Evolutionary conservation across 2,329 filamentous ascomycete species (phyloP).

Genomic region (Ceratocystis destructans): DNA sequence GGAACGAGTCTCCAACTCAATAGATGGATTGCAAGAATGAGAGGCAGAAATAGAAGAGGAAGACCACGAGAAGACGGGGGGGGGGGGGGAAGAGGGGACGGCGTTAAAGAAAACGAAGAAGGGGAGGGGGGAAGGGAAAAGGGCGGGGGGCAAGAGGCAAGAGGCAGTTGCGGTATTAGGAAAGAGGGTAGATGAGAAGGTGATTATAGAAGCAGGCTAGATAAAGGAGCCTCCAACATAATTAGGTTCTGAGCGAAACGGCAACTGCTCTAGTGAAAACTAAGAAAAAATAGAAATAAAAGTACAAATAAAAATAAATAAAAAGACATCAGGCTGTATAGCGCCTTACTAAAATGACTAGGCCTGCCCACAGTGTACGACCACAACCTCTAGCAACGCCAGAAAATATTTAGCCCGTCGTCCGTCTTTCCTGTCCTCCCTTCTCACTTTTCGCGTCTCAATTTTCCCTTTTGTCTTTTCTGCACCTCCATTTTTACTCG

Average conservation of each 20-base stretch:
- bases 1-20: neutral
- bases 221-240: too few species aligned
- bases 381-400: neutral
- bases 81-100: neutral
- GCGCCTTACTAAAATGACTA: too few species aligned
- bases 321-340: neutral
- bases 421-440: too few species aligned
- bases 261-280: neutral
- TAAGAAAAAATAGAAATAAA: conserved; percentile 8
- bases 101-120: neutral
- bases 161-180: too few species aligned
- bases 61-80: neutral
- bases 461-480: neutral
- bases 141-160: too few species aligned
- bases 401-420: neutral
- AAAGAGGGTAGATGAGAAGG: too few species aligned
- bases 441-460: neutral
- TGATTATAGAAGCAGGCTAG: too few species aligned
- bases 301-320: neutral
- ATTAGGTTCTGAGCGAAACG: too few species aligned
- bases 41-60: neutral
- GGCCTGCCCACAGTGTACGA: neutral
- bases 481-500: neutral
- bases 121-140: neutral
- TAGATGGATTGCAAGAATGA: neutral